phyloP scores from a whole-genome alignment of 208 protist species.

The Trypanosoma platydactyli region DNA sequence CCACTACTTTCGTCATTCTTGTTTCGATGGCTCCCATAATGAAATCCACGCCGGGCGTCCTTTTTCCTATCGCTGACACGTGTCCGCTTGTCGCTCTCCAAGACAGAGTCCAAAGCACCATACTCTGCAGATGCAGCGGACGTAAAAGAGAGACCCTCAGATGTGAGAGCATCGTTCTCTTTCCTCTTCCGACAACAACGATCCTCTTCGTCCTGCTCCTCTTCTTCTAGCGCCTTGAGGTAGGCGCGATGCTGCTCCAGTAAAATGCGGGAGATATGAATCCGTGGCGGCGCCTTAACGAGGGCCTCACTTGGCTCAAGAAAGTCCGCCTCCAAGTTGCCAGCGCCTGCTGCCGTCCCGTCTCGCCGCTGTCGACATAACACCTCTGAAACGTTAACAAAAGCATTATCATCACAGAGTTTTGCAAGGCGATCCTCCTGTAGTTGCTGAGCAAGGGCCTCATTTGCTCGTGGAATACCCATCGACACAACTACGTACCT shows the following conservation, averaged over 20 bases:
- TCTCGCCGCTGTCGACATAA: slow-evolving; percentile 31
- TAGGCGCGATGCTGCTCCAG: slow-evolving; percentile 40
- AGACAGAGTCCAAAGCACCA: background rate
- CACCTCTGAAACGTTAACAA: slow-evolving; percentile 60
- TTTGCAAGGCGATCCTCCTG: slow-evolving; percentile 42
- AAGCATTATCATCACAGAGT: slow-evolving; percentile 71
- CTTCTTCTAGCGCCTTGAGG: slow-evolving; percentile 25
- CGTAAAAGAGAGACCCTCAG: background rate
- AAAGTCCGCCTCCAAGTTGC: slow-evolving; percentile 16
- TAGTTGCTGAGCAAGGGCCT: slow-evolving; percentile 14
- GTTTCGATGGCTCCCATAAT: slow-evolving; percentile 3
- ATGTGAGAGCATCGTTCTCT: background rate
- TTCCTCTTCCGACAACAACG: background rate
- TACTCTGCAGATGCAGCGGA: slow-evolving; percentile 10
- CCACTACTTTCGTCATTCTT: background rate
- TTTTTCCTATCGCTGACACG: slow-evolving; percentile 7
- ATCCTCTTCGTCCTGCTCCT: background rate
- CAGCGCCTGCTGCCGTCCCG: background rate
- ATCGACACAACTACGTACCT: background rate
- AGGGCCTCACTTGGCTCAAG: slow-evolving; percentile 9
- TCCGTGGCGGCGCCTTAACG: slow-evolving; percentile 5
- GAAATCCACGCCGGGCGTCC: background rate
- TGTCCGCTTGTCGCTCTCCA: background rate
- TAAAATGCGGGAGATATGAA: slow-evolving; percentile 26
- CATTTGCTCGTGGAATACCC: background rate